Percentiles rank a stretch among this genome's conserved stretches.
These are phyloP conservation scores for Metschnikowia proteae DNA, from an alignment of 805 yeast species.

Conservation along the genomic window DNA sequence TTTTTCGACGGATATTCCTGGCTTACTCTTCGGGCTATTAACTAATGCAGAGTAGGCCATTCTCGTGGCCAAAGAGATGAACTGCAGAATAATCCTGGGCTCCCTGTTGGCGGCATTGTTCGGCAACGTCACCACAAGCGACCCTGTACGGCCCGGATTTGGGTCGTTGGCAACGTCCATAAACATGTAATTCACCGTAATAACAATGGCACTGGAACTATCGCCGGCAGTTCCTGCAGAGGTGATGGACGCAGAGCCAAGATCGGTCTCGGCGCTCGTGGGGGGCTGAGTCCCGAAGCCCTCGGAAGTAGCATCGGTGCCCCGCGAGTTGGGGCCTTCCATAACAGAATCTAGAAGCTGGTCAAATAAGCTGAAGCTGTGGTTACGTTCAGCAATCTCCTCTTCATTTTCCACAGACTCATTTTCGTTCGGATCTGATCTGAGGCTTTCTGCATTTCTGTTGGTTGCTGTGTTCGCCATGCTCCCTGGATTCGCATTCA, in stretches of 20 bases:
- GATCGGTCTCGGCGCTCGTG: constrained; percentile 1
- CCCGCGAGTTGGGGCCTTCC: constrained; percentile 3
- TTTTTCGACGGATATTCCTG: constrained; percentile 50
- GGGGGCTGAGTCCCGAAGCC: constrained; percentile 1
- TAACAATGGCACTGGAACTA: constrained; percentile 35
- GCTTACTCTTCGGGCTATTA: constrained; percentile 43
- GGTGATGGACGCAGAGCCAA: constrained; percentile 7
- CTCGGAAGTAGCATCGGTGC: neutral
- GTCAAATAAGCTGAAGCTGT: constrained; percentile 10
- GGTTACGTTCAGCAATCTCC: neutral
- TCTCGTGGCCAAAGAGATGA: constrained; percentile 64
- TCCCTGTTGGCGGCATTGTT: constrained; percentile 57
- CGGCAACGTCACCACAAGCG: constrained; percentile 63
- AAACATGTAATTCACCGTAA: constrained; percentile 43
- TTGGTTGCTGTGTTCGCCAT: neutral
- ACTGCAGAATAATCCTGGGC: constrained; percentile 55
- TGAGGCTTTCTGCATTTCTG: neutral
- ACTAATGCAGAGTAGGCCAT: constrained; percentile 63
- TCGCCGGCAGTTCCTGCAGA: constrained; percentile 11
- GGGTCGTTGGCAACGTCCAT: constrained; percentile 41
- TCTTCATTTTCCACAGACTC: neutral
- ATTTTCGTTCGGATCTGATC: neutral
- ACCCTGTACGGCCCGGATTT: constrained; percentile 45
- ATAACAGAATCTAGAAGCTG: constrained; percentile 13
- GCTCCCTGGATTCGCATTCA: neutral